phyloP scores from a whole-genome alignment of 176 grass and related monocot genomes.

The Carex littledalei region DNA sequence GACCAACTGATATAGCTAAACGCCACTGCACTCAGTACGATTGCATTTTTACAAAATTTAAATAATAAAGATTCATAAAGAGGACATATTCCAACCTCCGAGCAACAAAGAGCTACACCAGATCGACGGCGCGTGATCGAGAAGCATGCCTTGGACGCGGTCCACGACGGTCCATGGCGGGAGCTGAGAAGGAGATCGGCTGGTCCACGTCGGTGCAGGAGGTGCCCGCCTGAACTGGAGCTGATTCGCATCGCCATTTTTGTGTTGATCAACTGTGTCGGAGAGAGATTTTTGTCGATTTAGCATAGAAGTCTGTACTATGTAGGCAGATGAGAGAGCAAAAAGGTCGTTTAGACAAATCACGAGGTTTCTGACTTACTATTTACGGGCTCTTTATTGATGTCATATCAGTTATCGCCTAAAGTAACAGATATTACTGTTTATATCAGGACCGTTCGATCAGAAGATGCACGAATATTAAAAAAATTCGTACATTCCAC shows the following conservation, averaged over 20 bases:
- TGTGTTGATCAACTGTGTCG: background rate
- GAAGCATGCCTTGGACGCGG: background rate
- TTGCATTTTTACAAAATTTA: background rate
- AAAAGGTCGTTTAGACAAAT: background rate
- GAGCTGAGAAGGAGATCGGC: background rate
- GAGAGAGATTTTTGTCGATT: background rate
- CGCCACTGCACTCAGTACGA: background rate
- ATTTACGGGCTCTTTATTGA: no score
- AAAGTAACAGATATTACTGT: no score
- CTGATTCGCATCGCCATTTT: slow-evolving; percentile 3
- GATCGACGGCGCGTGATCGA: slow-evolving; percentile 6
- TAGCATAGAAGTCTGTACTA: background rate
- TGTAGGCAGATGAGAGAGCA: background rate
- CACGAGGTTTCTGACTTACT: background rate
- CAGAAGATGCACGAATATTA: no score
- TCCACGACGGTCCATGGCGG: background rate
- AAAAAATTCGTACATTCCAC: no score
- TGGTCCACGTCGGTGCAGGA: background rate
- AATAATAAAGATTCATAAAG: background rate
- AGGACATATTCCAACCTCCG: background rate
- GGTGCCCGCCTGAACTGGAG: background rate
- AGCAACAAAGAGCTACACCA: slow-evolving; percentile 1
- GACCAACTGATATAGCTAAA: background rate
- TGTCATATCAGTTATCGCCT: no score
- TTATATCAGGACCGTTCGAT: no score